These are phyloP conservation scores for Trichoderma breve DNA, from an alignment of 2,329 filamentous ascomycete genomes.

Conservation along the genomic window DNA sequence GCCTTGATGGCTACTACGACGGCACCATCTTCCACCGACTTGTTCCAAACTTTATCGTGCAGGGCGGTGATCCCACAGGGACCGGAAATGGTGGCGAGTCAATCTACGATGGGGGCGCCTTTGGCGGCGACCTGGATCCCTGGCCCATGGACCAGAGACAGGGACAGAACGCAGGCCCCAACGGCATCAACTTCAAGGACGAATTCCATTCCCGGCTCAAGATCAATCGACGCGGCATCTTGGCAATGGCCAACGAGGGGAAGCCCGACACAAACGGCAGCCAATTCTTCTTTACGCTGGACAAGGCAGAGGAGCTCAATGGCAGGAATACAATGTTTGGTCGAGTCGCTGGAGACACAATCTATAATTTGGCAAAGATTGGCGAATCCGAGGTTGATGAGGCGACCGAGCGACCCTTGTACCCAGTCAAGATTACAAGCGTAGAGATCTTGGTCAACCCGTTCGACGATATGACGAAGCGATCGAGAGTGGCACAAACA, in stretches of 20 bases:
- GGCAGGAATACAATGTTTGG: conserved; percentile 94
- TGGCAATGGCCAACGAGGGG: conserved; percentile 95
- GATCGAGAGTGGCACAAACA: conserved; percentile 55
- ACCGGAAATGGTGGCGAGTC: conserved; percentile 89
- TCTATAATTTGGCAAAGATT: conserved; percentile 94
- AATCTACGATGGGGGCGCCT: conserved; percentile 83
- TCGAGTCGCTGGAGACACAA: conserved; percentile 85
- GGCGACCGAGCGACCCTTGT: conserved; percentile 77
- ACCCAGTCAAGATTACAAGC: conserved; percentile 74
- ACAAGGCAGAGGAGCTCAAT: conserved; percentile 78
- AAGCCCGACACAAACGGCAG: conserved; percentile 78
- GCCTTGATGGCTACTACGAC: conserved; percentile 92
- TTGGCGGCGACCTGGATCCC: conserved; percentile 69
- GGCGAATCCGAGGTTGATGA: conserved; percentile 80
- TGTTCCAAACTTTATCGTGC: conserved; percentile 86
- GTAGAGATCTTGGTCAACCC: conserved; percentile 78
- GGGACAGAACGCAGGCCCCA: conserved; percentile 59
- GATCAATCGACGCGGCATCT: conserved; percentile 83
- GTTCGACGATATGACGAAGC: conserved; percentile 76
- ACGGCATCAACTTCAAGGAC: conserved; percentile 67
- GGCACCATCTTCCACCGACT: conserved; percentile 92
- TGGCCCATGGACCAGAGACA: conserved; percentile 65
- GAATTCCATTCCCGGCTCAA: conserved; percentile 91
- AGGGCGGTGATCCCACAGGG: conserved; percentile 91
- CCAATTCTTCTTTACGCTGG: conserved; percentile 95